Evolutionary conservation across 306 rosid genomes (phyloP), one percentile per base, ranked within the genome.

Genomic region (Vachellia pachyceras): DNA sequence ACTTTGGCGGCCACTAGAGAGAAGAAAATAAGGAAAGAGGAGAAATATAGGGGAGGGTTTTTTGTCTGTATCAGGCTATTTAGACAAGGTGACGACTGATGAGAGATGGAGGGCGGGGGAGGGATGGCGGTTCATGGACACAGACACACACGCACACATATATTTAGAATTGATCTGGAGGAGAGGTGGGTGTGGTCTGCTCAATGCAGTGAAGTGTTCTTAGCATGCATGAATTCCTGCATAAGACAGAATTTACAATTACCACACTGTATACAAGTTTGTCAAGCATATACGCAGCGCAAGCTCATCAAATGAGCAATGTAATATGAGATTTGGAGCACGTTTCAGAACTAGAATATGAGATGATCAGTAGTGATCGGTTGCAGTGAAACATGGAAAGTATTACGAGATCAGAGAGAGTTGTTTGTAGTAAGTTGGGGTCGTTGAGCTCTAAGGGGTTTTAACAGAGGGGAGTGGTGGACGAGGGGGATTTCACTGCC

Each of bases 41-140:
- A 29, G 33, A 29, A 29, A 29, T 29, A 29, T 29, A 29, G 33
- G 1, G 33, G 33, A 29, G 33, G 15, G 72, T 77, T 44, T 45
- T 84, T 84, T 83, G 84, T 87, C 77, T 65, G 20, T 81, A 80
- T 83, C 73, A 64, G 87, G 82, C 86, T 35, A 87, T 37, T 81
- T 37, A 76, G 11, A 55, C 8, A 87, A 79, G 86, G 71, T 85
- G 89, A 87, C 82, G 77, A 70, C 37, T 29, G 18, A 11, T 5
- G 1, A 7, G 75, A 37, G 76, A 46, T 2, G 17, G 55, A 49
- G 7, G 44, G 9, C 33, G 33, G 33, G 44, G 44, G 58, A 78
- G 64, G 15, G 23, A 60, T 81, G 66, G 75, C 70, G 67, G 82
- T 79, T 79, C 11, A 10, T 42, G n/a, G 47, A 29, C 33, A 29